Conservation (phyloP, 805 yeast genomes). For the Lipomyces yamadae region DNA sequence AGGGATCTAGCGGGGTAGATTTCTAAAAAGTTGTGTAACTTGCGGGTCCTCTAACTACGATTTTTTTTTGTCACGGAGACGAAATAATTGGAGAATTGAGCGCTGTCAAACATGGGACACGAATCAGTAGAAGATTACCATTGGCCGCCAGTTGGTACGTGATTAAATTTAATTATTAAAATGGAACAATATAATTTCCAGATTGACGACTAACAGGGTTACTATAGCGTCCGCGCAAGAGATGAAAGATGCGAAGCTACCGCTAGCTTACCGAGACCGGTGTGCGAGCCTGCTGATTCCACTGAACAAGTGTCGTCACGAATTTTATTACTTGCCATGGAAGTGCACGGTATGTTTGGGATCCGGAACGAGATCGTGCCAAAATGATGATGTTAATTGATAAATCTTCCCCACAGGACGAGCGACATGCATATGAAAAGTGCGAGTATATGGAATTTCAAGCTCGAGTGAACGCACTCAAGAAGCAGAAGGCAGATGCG, state of each 20-base stretch:
- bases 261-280: slow-evolving; percentile 80
- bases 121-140: slow-evolving; percentile 32
- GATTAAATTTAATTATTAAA: not conserved
- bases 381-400: not conserved
- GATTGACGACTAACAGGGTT: not conserved
- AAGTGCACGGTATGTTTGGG: slow-evolving; percentile 52
- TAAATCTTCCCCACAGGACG: slow-evolving; percentile 50
- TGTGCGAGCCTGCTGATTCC: slow-evolving; percentile 72
- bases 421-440: slow-evolving; percentile 82
- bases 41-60: not conserved
- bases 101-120: slow-evolving; percentile 23
- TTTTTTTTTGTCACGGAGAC: not conserved
- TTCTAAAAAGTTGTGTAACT: not conserved
- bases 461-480: slow-evolving; percentile 76
- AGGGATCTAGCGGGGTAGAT: not conserved
- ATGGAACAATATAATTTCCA: not conserved
- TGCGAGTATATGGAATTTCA: slow-evolving; percentile 82
- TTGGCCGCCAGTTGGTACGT: slow-evolving; percentile 34
- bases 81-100: not conserved
- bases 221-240: slow-evolving; percentile 76
- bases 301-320: slow-evolving; percentile 63
- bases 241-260: slow-evolving; percentile 77
- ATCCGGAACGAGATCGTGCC: not conserved
- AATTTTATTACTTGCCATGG: slow-evolving; percentile 66
- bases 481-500: slow-evolving; percentile 53